Evolutionary conservation across 2,329 filamentous ascomycete species (phyloP).

Genomic region (Epichloe hybrida): DNA sequence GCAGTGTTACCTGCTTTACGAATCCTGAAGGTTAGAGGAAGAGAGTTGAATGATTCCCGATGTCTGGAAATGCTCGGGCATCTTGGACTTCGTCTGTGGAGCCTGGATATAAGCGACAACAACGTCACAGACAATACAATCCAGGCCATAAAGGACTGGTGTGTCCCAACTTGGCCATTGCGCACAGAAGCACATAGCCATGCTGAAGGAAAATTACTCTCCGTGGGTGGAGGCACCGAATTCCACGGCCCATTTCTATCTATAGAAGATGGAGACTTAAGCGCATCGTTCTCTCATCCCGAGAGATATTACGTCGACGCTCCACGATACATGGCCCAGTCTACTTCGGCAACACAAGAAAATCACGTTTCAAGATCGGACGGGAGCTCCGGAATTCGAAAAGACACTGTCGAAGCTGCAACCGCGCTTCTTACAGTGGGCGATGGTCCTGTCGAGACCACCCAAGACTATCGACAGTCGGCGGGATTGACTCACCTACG

Average conservation of each 20-base stretch:
- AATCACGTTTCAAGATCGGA: not conserved
- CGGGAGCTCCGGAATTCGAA: slow-evolving; percentile 7
- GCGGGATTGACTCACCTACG: slow-evolving; percentile 38
- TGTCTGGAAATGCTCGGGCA: slow-evolving; percentile 17
- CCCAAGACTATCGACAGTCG: slow-evolving; percentile 9
- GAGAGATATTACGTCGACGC: slow-evolving; percentile 35
- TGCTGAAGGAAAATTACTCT: slow-evolving; percentile 31
- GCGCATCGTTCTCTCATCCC: slow-evolving; percentile 29
- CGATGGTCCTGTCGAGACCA: slow-evolving; percentile 1
- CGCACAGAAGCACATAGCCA: slow-evolving; percentile 25
- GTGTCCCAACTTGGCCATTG: slow-evolving; percentile 20
- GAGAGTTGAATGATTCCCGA: slow-evolving; percentile 30
- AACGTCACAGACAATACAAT: slow-evolving; percentile 33
- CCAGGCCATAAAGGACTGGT: slow-evolving; percentile 15
- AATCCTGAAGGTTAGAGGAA: slow-evolving; percentile 35
- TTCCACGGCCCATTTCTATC: slow-evolving; percentile 29
- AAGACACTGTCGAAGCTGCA: slow-evolving; percentile 17
- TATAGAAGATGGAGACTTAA: slow-evolving; percentile 34
- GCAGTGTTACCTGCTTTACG: slow-evolving; percentile 31
- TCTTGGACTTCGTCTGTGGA: slow-evolving; percentile 36
- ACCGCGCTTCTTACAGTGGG: slow-evolving; percentile 11
- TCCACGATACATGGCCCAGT: slow-evolving; percentile 20
- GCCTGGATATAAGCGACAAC: slow-evolving; percentile 41
- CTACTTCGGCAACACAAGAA: not conserved
- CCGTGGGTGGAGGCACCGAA: slow-evolving; percentile 15